A percentile compares a stretch with the other conserved stretches of the same genome.
phyloP scores from a whole-genome alignment of 75 land plant genomes.

The Picea sitchensis region DNA sequence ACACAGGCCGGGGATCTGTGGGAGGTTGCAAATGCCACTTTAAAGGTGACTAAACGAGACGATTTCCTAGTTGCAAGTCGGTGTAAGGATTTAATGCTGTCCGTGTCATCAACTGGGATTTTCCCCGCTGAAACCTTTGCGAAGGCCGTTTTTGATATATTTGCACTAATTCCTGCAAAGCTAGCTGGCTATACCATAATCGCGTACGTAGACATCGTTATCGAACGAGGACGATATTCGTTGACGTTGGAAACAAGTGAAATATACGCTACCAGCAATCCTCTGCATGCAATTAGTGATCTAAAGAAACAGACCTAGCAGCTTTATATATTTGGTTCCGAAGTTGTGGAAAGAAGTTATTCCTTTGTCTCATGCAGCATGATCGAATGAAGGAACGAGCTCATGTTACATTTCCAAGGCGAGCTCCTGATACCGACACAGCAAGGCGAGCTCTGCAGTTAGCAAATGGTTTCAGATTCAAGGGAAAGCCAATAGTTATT shows the following conservation, averaged over 20 bases:
- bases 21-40: background rate
- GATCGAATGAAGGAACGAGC: too few relatives aligned
- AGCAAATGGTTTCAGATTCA: too few relatives aligned
- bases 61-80: background rate
- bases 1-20: background rate
- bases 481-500: too few relatives aligned
- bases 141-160: background rate
- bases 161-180: background rate
- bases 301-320: too few relatives aligned
- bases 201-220: background rate
- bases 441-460: too few relatives aligned
- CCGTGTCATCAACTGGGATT: background rate
- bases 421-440: too few relatives aligned
- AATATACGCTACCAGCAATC: too few relatives aligned
- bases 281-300: too few relatives aligned
- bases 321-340: too few relatives aligned
- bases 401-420: too few relatives aligned
- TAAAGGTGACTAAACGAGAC: background rate
- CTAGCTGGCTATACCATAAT: background rate
- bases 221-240: background rate
- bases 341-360: too few relatives aligned
- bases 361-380: too few relatives aligned
- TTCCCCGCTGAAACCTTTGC: slow-evolving; percentile 4
- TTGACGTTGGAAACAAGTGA: background rate
- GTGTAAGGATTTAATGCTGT: background rate